Evolutionary conservation across 2,329 filamentous ascomycete genomes (phyloP).

Genomic region (Periconia digitata): DNA sequence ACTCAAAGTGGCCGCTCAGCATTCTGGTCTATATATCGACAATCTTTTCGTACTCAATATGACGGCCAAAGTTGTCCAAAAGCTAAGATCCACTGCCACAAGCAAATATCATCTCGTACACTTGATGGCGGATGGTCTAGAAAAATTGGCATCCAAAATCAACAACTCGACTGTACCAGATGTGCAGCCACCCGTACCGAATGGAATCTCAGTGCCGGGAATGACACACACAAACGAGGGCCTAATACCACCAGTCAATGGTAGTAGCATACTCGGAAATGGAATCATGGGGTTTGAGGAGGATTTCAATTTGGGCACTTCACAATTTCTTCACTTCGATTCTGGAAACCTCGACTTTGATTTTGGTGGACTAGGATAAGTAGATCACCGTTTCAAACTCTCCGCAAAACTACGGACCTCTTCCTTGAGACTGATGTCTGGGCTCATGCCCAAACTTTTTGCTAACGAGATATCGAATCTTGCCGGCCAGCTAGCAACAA

Average conservation of each 20-base stretch:
- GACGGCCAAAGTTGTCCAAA: constrained; percentile 41
- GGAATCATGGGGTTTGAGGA: too few species aligned
- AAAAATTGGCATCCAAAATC: constrained; percentile 41
- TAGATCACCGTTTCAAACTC: too few species aligned
- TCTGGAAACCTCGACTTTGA: constrained; percentile 27
- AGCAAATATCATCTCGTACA: constrained; percentile 51
- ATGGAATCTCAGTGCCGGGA: constrained; percentile 3
- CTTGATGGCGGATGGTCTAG: constrained; percentile 51
- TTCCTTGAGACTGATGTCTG: too few species aligned
- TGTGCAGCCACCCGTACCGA: too few species aligned
- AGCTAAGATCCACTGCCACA: constrained; percentile 46
- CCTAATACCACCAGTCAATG: constrained; percentile 8
- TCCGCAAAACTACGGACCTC: too few species aligned
- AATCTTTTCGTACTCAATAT: constrained; percentile 42
- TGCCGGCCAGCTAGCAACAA: too few species aligned
- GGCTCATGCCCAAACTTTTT: too few species aligned
- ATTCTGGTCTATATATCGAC: constrained; percentile 44
- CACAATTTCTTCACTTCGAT: constrained; percentile 30
- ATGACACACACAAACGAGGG: constrained; percentile 3
- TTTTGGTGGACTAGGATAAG: constrained; percentile 23
- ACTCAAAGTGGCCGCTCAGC: constrained; percentile 51
- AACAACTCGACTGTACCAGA: constrained; percentile 11
- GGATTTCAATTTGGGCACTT: constrained; percentile 22
- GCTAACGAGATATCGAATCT: too few species aligned
- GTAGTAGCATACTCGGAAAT: too few species aligned